A percentile compares a stretch with the other conserved stretches of the same genome.
phyloP scores from a whole-genome alignment of 805 yeast species.

The Wickerhamomyces rabaulensis region DNA sequence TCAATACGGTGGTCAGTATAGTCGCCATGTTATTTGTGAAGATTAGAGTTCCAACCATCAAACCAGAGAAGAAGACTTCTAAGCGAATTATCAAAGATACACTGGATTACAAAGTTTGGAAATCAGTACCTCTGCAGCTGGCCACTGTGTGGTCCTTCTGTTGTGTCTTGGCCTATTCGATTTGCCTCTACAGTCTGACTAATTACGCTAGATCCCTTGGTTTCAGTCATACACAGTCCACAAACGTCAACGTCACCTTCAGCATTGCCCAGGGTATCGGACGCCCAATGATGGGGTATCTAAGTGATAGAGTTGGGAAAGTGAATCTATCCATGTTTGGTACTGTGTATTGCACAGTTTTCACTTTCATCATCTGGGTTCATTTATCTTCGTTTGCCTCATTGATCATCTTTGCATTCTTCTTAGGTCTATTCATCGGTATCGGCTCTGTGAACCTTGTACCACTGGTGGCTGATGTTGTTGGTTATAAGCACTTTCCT shows the following conservation, averaged over 20 bases:
- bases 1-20: constrained; percentile 30
- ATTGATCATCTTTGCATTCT: constrained; percentile 35
- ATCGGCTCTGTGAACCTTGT: constrained; percentile 38
- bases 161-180: constrained; percentile 35
- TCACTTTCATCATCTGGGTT: constrained; percentile 45
- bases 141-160: constrained; percentile 32
- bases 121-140: constrained; percentile 26
- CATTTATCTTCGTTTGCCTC: constrained; percentile 36
- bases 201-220: constrained; percentile 47
- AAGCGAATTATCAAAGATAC: constrained; percentile 27
- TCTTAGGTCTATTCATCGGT: constrained; percentile 42
- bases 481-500: constrained; percentile 31
- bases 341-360: constrained; percentile 30
- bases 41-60: constrained; percentile 34
- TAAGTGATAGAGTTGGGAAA: constrained; percentile 42
- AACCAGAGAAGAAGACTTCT: constrained; percentile 6
- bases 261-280: constrained; percentile 45
- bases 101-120: constrained; percentile 29
- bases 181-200: constrained; percentile 41
- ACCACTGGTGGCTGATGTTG: constrained; percentile 36
- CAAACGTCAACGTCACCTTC: constrained; percentile 39
- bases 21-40: constrained; percentile 38
- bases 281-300: constrained; percentile 41
- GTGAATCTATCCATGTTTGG: constrained; percentile 38
- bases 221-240: constrained; percentile 34